Conservation (phyloP, 1,139 yeast genomes). For the Barnettozyma hawaiiensis region DNA sequence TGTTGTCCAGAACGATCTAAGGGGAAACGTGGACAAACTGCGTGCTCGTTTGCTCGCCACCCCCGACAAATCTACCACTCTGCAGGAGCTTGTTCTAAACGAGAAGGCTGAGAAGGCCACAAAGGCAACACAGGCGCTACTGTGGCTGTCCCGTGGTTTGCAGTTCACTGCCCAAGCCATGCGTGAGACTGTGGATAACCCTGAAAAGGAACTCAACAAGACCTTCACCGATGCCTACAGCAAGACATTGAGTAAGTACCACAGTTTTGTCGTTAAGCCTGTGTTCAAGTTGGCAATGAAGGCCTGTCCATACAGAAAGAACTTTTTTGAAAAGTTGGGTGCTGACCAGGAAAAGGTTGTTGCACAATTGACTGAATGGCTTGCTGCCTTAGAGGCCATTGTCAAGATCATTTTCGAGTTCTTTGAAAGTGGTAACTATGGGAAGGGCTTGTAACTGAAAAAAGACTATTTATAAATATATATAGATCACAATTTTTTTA, state of each 20-base stretch:
- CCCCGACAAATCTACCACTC: slow-evolving; percentile 58
- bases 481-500: background rate
- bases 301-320: slow-evolving; percentile 90
- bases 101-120: slow-evolving; percentile 63
- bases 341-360: slow-evolving; percentile 58
- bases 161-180: slow-evolving; percentile 86
- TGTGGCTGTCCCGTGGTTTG: slow-evolving; percentile 84
- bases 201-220: slow-evolving; percentile 58
- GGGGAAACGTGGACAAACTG: slow-evolving; percentile 76
- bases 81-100: slow-evolving; percentile 68
- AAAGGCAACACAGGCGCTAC: slow-evolving; percentile 85
- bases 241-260: slow-evolving; percentile 76
- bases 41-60: slow-evolving; percentile 58
- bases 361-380: slow-evolving; percentile 65
- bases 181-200: slow-evolving; percentile 66
- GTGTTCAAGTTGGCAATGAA: slow-evolving; percentile 92
- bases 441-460: slow-evolving; percentile 66
- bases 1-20: slow-evolving; percentile 85
- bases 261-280: slow-evolving; percentile 77
- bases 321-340: slow-evolving; percentile 77
- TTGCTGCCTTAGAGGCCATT: slow-evolving; percentile 67
- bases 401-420: slow-evolving; percentile 71
- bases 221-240: slow-evolving; percentile 80
- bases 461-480: too few relatives aligned
- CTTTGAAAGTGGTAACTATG: slow-evolving; percentile 76